Percentiles rank a stretch among this genome's conserved stretches.
Conservation (phyloP, 345 rosid species). For the Eucalyptus albens region DNA sequence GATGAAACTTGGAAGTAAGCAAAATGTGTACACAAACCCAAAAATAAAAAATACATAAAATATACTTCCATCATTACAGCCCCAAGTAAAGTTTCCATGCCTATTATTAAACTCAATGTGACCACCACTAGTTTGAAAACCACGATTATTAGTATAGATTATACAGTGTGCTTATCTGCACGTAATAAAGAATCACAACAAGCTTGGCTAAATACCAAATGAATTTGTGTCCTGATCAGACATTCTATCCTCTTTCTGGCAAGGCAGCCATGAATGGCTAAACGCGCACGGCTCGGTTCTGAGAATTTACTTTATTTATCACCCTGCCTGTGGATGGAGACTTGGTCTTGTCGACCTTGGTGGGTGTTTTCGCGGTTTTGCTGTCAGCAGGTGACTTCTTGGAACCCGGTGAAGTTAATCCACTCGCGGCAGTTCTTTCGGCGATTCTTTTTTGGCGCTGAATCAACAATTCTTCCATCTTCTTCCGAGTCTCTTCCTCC, state of each 20-base stretch:
- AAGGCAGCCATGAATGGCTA: not conserved
- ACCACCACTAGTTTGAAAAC: not conserved
- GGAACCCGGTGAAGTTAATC: conserved; percentile 11
- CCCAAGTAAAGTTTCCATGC: not conserved
- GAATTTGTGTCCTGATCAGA: not conserved
- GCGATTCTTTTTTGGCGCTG: conserved; percentile 83
- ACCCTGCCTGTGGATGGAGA: conserved; percentile 2
- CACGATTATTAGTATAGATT: not conserved
- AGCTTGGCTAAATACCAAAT: not conserved
- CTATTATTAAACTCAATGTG: not conserved
- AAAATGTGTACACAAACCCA: not conserved
- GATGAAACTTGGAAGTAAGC: not conserved
- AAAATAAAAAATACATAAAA: not conserved
- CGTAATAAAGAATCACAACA: not conserved
- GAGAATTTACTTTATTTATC: conserved; percentile 7
- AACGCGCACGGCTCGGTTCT: not conserved
- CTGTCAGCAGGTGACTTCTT: conserved; percentile 25
- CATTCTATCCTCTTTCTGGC: not conserved
- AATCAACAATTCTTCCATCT: conserved; percentile 46
- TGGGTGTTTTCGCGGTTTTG: conserved; percentile 15
- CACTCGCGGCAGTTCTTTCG: conserved; percentile 56
- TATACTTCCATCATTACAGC: not conserved
- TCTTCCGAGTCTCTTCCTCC: conserved; percentile 76
- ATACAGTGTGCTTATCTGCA: not conserved
- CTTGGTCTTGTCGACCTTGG: not conserved